Percentiles rank a stretch among this genome's conserved stretches.
Evolutionary conservation across 129 eudicot species (phyloP).

Genomic region (Silybum marianum): DNA sequence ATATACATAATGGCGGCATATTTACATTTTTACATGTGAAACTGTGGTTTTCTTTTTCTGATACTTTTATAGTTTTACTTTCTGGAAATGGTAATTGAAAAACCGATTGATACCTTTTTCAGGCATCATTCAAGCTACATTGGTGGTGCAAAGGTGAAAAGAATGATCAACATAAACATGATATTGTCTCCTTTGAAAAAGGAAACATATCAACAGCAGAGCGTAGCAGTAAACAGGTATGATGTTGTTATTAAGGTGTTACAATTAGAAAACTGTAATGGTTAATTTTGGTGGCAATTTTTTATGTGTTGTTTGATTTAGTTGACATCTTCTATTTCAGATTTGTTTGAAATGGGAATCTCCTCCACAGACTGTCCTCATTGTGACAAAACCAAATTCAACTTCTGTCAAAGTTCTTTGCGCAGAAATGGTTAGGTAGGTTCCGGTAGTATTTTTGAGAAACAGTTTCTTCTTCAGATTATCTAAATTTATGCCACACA

Average conservation of each 20-base stretch:
- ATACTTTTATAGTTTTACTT: conserved; percentile 14
- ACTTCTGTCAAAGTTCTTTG: conserved; percentile 70
- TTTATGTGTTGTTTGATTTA: background rate
- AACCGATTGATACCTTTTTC: conserved; percentile 2
- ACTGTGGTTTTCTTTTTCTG: background rate
- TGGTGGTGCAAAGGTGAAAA: conserved; percentile 88
- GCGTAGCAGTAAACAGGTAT: conserved; percentile 97
- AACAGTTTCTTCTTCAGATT: conserved; percentile 1
- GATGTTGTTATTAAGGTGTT: conserved; percentile 1
- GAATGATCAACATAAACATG: conserved; percentile 86
- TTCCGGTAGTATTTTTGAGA: background rate
- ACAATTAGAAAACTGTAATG: background rate
- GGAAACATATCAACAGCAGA: conserved; percentile 90
- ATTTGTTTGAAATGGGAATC: conserved; percentile 96
- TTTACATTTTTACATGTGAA: background rate
- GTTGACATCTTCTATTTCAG: conserved; percentile 41
- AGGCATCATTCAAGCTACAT: conserved; percentile 93
- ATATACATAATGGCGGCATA: background rate
- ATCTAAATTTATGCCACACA: no score
- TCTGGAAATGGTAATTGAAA: background rate
- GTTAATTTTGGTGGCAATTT: background rate
- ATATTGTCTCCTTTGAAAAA: conserved; percentile 90
- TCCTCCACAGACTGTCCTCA: conserved; percentile 81
- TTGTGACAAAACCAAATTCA: conserved; percentile 93
- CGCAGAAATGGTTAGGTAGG: conserved; percentile 85